Base-by-base conservation (phyloP, 108 stramenopile species). In the Fragilariopsis cylindrus region DNA sequence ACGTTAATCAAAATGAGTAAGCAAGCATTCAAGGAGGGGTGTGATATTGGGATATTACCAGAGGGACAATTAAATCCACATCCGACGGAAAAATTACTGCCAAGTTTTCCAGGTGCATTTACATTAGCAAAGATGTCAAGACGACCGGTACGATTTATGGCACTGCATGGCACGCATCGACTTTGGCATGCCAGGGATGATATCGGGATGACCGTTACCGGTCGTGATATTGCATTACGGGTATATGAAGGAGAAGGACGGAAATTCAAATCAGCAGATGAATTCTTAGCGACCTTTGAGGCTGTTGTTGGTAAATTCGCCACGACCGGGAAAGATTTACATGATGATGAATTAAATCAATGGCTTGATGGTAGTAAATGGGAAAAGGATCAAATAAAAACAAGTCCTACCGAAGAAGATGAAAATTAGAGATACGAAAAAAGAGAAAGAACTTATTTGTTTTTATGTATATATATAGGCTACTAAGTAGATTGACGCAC, bases 61-160 rank as follows among this genome's bases (percentile, higher is more conserved):
- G 94, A 95, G 73, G 94, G 94, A 47, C 94, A 95, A 72, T 74
- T 91, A 52, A 95, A 95, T 76, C 94, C 94, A 2, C 75, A 72
- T 12, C 94, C 94, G 7, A 87, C 89, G 67, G 65, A 84, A 12
- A 89, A 90, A 8, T 66, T 92, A 19, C 77, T 87, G 58, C 88
- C 88, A 19, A 71, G 90, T 16, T 91, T 88, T 67, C 71, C 86
- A 7, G 91, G 91, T 30, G 91, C 94, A 42, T 92, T 72, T 69
- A 87, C 84, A 19, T 65, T 95, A 65, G 88, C 94, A 7, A 73
- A 77, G 50, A 88, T 87, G 76, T 83, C 87, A 43, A 72, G 76
- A 46, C 76, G 93, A 40, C 91, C 88, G 9, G 92, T 95, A 63
- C 86, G 82, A 56, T 84, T 95, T 81, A 85, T 95, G 75, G 90